Evolutionary conservation across 2,329 filamentous ascomycete species (phyloP), one percentile per base, ranked within the genome.

Genomic region (Monilinia polystroma): DNA sequence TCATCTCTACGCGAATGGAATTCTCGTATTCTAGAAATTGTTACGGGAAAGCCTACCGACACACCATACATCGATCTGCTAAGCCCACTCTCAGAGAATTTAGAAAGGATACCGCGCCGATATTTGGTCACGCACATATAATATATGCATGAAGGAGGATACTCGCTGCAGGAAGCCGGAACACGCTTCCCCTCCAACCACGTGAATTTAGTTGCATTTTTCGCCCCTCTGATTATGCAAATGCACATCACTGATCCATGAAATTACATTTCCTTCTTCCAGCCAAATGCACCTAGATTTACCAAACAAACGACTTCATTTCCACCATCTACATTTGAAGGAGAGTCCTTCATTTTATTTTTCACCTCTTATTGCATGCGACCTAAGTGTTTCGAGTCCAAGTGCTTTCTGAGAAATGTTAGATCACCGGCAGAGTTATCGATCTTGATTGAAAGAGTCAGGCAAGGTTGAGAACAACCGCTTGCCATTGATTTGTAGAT

Each of bases 51-150:
- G 23, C 49, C 57, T 43, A 54, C 47, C 29, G 12, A 51, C 56
- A 53, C 35, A 41, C 18, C 51, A 62, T 23, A 32, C 45, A 23
- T 60, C 14, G 57, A 60, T 60, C 38, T 55, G 55, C 47, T 47
- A 62, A 66, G 26, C 6, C 51, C 45, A 60, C 23, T 49, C 49
- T 29, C 20, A 47, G 20, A 23, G 23, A 23, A 23, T 23, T 23
- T 23, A 23, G 23, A 55, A 35, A 62, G 47, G 35, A 58, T 65
- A 47, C 54, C 54, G 63, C 54, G 63, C 63, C 35, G 54, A 57
- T 53, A 52, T 59, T 43, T 20, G 45, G 35, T 66, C 64, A 66
- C 64, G 56, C 64, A 53, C 56, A 62, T 43, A 62, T 26, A 54
- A 35, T 53, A 62, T 51, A 41, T 66, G 64, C 64, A 62, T 41